Evolutionary conservation across 176 grass and related monocot genomes (phyloP), one percentile per base, ranked within the genome.

Genomic region (Bonia amplexicaulis): DNA sequence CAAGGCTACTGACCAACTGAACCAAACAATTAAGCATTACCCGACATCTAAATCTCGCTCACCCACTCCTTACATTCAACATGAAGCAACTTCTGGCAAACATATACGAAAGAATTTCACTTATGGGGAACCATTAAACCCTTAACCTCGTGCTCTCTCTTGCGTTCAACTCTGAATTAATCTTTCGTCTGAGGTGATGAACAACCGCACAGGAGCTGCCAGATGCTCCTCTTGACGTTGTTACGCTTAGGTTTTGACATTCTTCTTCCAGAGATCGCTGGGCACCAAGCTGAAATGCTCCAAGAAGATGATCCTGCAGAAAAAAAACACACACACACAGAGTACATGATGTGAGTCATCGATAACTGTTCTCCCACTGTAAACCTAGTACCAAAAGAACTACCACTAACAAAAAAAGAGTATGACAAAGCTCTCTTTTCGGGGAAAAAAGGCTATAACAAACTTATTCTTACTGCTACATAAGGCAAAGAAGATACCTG

Each of bases 181-280:
- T 85, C 54, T 0, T 0, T 80, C 15, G 82, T 85, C 60, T 31
- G 6, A 57, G 82, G 82, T 22, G 76, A 40, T 3, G 60, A 61
- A 6, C 88, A 90, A 13, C 82, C 83, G 25, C 78, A 90, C 13
- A 90, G 71, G 53, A 71, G 0, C 45, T 81, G 22, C 88, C 88
- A 90, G 42, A 90, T 90, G 83, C 83, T 90, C 88, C 47, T 90
- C 88, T 90, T 86, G 71, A 90, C 78, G 2, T 47, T 82, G 65
- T 86, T 86, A 49, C 78, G 88, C 13, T 76, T 81, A 2, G 33
- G 6, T 15, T 60, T 59, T 17, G 15, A 82, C 88, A 81, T 85
- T 59, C n/a, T 75, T 61, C 31, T 46, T 54, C 51, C 71, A 49
- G 22, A 22, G 68, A 79, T 79, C 45, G 47, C 52, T 13, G 42